These are phyloP conservation scores for Aspergillus neoniger DNA, from an alignment of 2,329 filamentous ascomycete genomes.

Conservation along the genomic window DNA sequence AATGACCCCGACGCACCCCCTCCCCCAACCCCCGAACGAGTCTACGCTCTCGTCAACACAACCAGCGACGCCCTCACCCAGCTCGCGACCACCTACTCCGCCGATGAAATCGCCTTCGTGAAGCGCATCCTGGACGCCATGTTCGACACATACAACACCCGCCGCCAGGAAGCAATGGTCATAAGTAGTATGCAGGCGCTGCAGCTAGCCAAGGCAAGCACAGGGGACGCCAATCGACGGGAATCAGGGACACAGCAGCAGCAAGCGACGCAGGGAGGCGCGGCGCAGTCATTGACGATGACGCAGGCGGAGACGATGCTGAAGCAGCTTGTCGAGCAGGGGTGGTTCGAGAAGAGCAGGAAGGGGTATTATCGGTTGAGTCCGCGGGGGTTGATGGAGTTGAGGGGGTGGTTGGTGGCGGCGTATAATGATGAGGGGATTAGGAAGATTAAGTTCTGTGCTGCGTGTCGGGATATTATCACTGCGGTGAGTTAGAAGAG, in stretches of 20 bases:
- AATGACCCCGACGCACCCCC: background rate
- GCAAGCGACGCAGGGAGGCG: constrained; percentile 19
- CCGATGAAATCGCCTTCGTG: constrained; percentile 87
- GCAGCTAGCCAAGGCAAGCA: constrained; percentile 58
- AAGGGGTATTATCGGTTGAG: constrained; percentile 74
- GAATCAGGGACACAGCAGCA: constrained; percentile 46
- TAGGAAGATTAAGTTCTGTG: constrained; percentile 81
- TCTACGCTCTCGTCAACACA: constrained; percentile 85
- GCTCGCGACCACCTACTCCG: constrained; percentile 74
- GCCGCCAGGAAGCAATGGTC: constrained; percentile 78
- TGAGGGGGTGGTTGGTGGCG: constrained; percentile 79
- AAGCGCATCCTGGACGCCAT: constrained; percentile 86
- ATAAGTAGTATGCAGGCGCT: constrained; percentile 77
- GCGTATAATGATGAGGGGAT: constrained; percentile 80
- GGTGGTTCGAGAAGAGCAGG: constrained; percentile 78
- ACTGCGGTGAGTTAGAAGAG: constrained; percentile 59
- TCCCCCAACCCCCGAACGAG: constrained; percentile 47
- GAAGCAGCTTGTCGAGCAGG: constrained; percentile 69
- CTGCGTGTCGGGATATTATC: constrained; percentile 85
- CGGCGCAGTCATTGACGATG: constrained; percentile 64
- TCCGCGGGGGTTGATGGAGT: constrained; percentile 78
- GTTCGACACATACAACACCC: constrained; percentile 85
- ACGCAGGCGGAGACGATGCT: constrained; percentile 76
- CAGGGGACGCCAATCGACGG: constrained; percentile 45
- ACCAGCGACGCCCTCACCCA: constrained; percentile 83